Percentiles rank a stretch among this genome's conserved stretches.
phyloP scores from a whole-genome alignment of 2,329 filamentous ascomycete genomes.

The Pseudonectria buxi region DNA sequence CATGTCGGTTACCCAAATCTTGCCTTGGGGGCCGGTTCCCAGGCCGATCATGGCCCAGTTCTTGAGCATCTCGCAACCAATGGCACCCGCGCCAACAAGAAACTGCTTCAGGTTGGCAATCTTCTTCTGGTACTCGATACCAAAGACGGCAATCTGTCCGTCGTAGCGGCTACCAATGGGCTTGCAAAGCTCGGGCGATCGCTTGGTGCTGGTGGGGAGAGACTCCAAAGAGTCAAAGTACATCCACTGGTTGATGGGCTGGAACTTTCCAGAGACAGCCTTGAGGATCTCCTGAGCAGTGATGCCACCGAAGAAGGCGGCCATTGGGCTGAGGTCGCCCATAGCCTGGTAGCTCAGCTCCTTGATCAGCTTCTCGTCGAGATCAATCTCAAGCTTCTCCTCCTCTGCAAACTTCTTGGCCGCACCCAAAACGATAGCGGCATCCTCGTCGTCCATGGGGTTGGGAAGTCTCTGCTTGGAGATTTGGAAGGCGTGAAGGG shows the following conservation, averaged over 20 bases:
- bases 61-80: conserved; percentile 98
- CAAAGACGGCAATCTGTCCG: conserved; percentile 94
- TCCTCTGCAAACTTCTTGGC: conserved; percentile 68
- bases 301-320: conserved; percentile 90
- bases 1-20: conserved; percentile 93
- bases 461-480: conserved; percentile 68
- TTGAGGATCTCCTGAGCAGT: conserved; percentile 93
- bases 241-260: conserved; percentile 90
- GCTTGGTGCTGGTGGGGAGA: conserved; percentile 64
- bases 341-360: conserved; percentile 92
- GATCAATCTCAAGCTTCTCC: conserved; percentile 59
- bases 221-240: conserved; percentile 99
- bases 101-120: conserved; percentile 86
- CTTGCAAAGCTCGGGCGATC: conserved; percentile 83
- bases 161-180: conserved; percentile 84
- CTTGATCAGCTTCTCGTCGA: conserved; percentile 86
- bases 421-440: conserved; percentile 66
- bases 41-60: conserved; percentile 99
- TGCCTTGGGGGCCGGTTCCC: conserved; percentile 78
- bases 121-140: conserved; percentile 89
- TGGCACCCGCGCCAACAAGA: conserved; percentile 91
- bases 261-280: conserved; percentile 95
- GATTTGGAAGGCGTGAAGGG: conserved; percentile 78
- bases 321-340: conserved; percentile 86
- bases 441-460: conserved; percentile 80